Conservation (phyloP, 345 rosid species). For the Salix viminalis region DNA sequence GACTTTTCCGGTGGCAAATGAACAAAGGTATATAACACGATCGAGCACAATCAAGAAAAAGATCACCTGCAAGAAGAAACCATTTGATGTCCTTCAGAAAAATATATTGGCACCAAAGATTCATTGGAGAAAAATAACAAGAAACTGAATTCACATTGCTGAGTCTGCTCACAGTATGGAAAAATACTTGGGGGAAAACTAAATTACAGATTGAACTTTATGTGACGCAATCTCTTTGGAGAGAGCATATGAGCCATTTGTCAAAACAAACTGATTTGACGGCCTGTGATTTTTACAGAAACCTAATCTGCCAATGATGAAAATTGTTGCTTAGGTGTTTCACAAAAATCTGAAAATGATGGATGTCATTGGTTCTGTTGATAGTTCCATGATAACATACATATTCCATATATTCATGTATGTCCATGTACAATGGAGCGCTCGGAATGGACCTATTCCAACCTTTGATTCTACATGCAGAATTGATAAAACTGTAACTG, state of each 20-base stretch:
- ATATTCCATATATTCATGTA: not conserved
- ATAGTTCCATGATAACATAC: not conserved
- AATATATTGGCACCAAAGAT: not conserved
- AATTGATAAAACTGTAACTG: not conserved
- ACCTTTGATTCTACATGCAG: not conserved
- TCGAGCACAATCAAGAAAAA: slow-evolving; percentile 47
- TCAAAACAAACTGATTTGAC: no score
- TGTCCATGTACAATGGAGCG: not conserved
- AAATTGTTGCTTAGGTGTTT: no score
- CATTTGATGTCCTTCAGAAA: slow-evolving; percentile 2
- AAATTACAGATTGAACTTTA: no score
- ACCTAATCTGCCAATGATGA: no score
- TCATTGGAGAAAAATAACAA: not conserved
- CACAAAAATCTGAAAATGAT: not conserved
- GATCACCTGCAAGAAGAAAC: slow-evolving; percentile 35
- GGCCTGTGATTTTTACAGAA: no score
- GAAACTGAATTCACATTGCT: not conserved
- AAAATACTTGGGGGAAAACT: not conserved
- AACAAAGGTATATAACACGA: slow-evolving; percentile 41
- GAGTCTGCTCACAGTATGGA: not conserved
- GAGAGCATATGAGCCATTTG: no score
- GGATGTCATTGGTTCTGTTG: not conserved
- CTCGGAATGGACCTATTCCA: not conserved
- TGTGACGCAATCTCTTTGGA: no score
- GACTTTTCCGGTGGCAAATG: slow-evolving; percentile 44